phyloP scores from a whole-genome alignment of 1,284 basidiomycete genomes.

The Trichosporon sp. region DNA sequence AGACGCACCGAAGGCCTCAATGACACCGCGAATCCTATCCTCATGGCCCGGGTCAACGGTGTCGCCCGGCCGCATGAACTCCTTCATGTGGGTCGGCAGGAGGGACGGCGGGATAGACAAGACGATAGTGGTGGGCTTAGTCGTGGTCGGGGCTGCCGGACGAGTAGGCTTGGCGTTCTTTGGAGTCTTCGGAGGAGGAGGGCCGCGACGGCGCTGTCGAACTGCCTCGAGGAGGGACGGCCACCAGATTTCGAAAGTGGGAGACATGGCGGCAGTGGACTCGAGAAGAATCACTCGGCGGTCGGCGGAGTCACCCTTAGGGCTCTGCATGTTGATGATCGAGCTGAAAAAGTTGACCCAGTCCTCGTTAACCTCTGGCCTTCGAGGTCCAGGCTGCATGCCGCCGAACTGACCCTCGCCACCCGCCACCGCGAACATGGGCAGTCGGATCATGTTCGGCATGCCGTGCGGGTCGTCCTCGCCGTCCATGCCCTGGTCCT shows the following conservation, averaged over 20 bases:
- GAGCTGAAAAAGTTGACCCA: constrained; percentile 35
- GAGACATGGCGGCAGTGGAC: constrained; percentile 68
- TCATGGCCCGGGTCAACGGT: constrained; percentile 34
- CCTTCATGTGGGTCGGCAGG: constrained; percentile 50
- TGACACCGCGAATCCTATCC: constrained; percentile 24
- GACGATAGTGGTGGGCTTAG: constrained; percentile 65
- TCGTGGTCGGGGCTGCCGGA: constrained; percentile 4
- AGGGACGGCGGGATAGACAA: constrained; percentile 76
- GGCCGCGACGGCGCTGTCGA: constrained; percentile 57
- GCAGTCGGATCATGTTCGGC: constrained; percentile 20
- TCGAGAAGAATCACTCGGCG: constrained; percentile 73
- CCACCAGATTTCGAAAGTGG: constrained; percentile 71
- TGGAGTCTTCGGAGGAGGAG: constrained; percentile 6
- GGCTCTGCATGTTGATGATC: constrained; percentile 34
- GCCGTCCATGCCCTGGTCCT: constrained; percentile 10
- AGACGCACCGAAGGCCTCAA: constrained; percentile 22
- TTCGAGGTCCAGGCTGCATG: constrained; percentile 7
- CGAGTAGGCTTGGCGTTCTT: background rate
- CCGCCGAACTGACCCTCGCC: constrained; percentile 6
- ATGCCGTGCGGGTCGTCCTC: constrained; percentile 14
- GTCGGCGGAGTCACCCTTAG: constrained; percentile 10
- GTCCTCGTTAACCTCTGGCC: constrained; percentile 18
- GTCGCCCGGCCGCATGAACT: constrained; percentile 21
- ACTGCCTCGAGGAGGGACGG: constrained; percentile 70
- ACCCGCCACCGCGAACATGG: constrained; percentile 9